These are phyloP conservation scores for Mycena sp. DNA, from an alignment of 1,284 basidiomycete species.

Conservation along the genomic window DNA sequence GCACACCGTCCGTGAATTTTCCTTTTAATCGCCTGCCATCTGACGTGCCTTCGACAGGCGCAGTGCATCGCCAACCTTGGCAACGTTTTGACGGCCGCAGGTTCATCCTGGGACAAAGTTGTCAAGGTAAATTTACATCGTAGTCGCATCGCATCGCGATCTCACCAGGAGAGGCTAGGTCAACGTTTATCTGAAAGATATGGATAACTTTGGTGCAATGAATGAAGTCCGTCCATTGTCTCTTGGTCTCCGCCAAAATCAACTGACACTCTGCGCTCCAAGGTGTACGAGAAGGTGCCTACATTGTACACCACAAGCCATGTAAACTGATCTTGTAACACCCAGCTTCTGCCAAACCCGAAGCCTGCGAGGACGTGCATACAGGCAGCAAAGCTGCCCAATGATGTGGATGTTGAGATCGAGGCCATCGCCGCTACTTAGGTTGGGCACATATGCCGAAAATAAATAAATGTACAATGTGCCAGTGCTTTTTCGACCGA, in stretches of 20 bases:
- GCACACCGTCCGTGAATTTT: slow-evolving; percentile 58
- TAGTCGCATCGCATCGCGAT: slow-evolving; percentile 34
- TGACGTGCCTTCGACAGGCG: slow-evolving; percentile 46
- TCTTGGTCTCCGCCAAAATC: too few relatives aligned
- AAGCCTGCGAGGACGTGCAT: slow-evolving; percentile 86
- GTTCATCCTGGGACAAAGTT: slow-evolving; percentile 67
- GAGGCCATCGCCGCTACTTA: slow-evolving; percentile 70
- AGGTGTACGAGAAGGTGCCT: slow-evolving; percentile 61
- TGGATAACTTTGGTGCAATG: slow-evolving; percentile 64
- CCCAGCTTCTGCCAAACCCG: slow-evolving; percentile 59
- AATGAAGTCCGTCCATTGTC: too few relatives aligned
- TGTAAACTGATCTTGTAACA: slow-evolving; percentile 5
- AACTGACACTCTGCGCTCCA: too few relatives aligned
- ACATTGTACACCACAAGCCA: background rate
- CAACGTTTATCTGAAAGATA: slow-evolving; percentile 67
- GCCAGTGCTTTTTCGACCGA: too few relatives aligned
- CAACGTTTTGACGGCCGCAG: slow-evolving; percentile 59
- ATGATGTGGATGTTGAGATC: slow-evolving; percentile 83
- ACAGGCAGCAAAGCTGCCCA: slow-evolving; percentile 79
- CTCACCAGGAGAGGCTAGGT: slow-evolving; percentile 45
- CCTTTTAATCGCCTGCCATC: background rate
- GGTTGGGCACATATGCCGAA: slow-evolving; percentile 2
- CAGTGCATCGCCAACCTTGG: slow-evolving; percentile 65
- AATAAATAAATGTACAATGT: too few relatives aligned
- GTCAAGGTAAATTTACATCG: slow-evolving; percentile 45